Evolutionary conservation across 2,329 filamentous ascomycete species (phyloP), one percentile per base, ranked within the genome.

Genomic region (Ceratocystis diversiconidia): DNA sequence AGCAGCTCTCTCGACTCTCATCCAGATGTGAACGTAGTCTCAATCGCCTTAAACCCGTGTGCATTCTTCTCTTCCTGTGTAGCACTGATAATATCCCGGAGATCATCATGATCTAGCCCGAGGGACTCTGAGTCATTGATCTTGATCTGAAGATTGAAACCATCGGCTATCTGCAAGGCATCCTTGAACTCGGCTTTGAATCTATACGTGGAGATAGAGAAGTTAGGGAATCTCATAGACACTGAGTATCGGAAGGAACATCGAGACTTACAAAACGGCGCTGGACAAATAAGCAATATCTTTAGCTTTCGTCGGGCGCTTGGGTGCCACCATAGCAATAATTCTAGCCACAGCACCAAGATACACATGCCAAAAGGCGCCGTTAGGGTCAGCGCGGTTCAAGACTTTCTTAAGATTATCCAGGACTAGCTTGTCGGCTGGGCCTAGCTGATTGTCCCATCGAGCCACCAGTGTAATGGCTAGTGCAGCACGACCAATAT

Each of bases 381-480:
- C 74, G 61, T 78, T 74, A 1, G 69, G 68, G 67, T 75, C 72
- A 22, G 74, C 73, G 22, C 70, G 72, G 43, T 73, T 71, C 17
- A 80, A 71, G 44, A 84, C 71, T 17, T 70, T 72, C 43, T 74
- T 74, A n/a, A 84, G 72, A 5, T 75, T 75, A 3, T 70, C 69
- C 66, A 78, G 74, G 12, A 82, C 72, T 59, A 74, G 72, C 15
- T 72, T 71, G 68, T 86, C 82, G 0, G 76, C 72, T 1, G 78
- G 77, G 0, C 78, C 78, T 3, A 85, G 72, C 60, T 82, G 80
- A 1, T 84, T 85, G 19, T 85, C 87, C 84, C 90, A 95, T 69
- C 90, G 80, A 59, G 87, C 85, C 70, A 85, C 90, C 1, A 89
- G 78, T 0, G 87, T 80, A 3, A 95, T 76, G 0, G 84, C 89